These are phyloP conservation scores for Fusarium domesticum DNA, from an alignment of 2,329 filamentous ascomycete genomes.

Conservation along the genomic window DNA sequence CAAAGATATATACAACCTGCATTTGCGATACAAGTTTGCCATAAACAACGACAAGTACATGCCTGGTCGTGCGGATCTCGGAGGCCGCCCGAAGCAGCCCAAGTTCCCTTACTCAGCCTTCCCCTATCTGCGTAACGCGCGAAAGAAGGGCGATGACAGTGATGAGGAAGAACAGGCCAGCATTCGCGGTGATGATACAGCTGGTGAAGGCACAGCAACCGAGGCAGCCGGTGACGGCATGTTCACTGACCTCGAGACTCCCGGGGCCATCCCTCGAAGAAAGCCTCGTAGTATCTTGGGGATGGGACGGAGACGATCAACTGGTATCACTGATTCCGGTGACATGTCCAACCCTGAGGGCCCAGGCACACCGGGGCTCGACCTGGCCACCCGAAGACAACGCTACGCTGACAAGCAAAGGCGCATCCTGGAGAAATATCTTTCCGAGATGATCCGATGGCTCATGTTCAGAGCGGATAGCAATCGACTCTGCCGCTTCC, in stretches of 20 bases:
- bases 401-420: conserved; percentile 80
- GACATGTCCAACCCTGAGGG: conserved; percentile 43
- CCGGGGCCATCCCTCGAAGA: conserved; percentile 40
- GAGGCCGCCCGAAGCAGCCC: conserved; percentile 74
- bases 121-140: conserved; percentile 79
- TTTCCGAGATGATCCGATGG: conserved; percentile 92
- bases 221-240: conserved; percentile 59
- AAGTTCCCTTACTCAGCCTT: conserved; percentile 87
- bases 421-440: conserved; percentile 80
- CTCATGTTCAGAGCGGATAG: conserved; percentile 96
- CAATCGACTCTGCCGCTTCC: conserved; percentile 91
- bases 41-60: conserved; percentile 81
- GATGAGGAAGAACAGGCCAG: conserved; percentile 64
- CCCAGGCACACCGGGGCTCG: conserved; percentile 49
- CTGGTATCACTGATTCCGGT: conserved; percentile 46
- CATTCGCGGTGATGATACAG: conserved; percentile 43
- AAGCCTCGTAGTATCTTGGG: conserved; percentile 54
- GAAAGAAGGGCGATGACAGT: conserved; percentile 75
- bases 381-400: conserved; percentile 42
- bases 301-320: conserved; percentile 47
- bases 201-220: conserved; percentile 54
- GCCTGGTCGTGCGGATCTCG: conserved; percentile 61
- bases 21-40: conserved; percentile 88
- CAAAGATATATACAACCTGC: conserved; percentile 86
- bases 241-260: conserved; percentile 36